These are phyloP conservation scores for Rhodotorula sp. DNA, from an alignment of 1,284 basidiomycete species.

Conservation along the genomic window DNA sequence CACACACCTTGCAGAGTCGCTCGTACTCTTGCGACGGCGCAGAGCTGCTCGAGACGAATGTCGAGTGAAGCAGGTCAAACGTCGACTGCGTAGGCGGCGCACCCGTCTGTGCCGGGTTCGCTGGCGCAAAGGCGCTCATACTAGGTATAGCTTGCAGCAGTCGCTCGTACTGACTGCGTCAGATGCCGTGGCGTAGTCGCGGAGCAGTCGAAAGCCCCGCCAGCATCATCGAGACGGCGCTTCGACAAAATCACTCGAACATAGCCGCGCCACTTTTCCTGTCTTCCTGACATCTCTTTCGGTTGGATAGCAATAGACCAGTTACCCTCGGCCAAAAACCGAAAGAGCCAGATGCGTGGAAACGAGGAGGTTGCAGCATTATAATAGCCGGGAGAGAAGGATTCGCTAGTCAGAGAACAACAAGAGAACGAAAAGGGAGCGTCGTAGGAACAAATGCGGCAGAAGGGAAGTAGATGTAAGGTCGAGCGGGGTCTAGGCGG, in stretches of 20 bases:
- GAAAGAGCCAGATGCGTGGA: too few relatives aligned
- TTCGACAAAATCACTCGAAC: too few relatives aligned
- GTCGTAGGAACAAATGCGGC: neutral
- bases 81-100: conserved; percentile 18
- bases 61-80: conserved; percentile 12
- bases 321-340: too few relatives aligned
- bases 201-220: neutral
- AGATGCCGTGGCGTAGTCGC: neutral
- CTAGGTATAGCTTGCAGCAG: neutral
- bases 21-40: conserved; percentile 18
- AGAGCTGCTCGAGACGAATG: neutral
- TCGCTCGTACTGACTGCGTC: neutral
- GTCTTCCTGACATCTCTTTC: too few relatives aligned
- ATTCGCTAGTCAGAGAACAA: too few relatives aligned
- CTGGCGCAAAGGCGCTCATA: conserved; percentile 25
- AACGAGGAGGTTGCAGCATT: too few relatives aligned
- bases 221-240: too few relatives aligned
- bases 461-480: neutral
- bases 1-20: conserved; percentile 30
- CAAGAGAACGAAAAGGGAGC: neutral
- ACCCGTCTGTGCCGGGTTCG: neutral
- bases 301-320: too few relatives aligned
- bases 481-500: neutral
- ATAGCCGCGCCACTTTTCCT: too few relatives aligned
- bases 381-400: too few relatives aligned